Base-by-base conservation (phyloP, 805 yeast species). In the Saccharomyces eubayanus region DNA sequence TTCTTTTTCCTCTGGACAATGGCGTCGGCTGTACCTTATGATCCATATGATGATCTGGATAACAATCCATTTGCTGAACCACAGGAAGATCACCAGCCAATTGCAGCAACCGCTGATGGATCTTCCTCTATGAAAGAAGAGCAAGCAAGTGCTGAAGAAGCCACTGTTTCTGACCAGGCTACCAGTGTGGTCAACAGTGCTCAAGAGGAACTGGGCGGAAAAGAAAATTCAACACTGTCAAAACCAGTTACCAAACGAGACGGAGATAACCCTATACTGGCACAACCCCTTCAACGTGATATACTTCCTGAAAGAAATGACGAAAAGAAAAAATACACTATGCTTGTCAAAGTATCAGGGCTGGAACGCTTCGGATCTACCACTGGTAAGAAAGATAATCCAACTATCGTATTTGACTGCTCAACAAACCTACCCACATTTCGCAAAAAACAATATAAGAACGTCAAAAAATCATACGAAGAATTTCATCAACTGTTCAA, bases 401-500 rank as follows among this genome's bases (percentile, higher is more conserved):
- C 97, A 4, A 83, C 87, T 8, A 72, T 92, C 53, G 78, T 83
- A 57, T 84, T 92, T 59, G 89, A 87, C 62, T 80, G 82, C 20
- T 72, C 66, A 28, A 80, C 86, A 10, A 88, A 87, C 46, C 72
- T 91, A 31, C 91, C 95, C 14, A 80, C 84, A 43, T 94, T 82
- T 67, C 76, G 97, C 55, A 89, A 87, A 58, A 71, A 79, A 6
- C 68, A 69, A 8, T 90, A 87, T 68, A 81, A 83, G 52, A 91
- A 84, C 53, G 73, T 92, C 14, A 82, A 96, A 59, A 80, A 97
- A 55, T 84, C 96, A 0, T 86, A 82, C 65, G 78, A 78, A 55
- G 99, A 94, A 68, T 76, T 90, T 59, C 80, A 79, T 31, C 80
- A 83, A 55, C 81, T 94, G 62, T 88, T 87, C 70, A 82, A 82